Evolutionary conservation across 108 stramenopile genomes (phyloP).

Genomic region (Fistulifera pelliculosa): DNA sequence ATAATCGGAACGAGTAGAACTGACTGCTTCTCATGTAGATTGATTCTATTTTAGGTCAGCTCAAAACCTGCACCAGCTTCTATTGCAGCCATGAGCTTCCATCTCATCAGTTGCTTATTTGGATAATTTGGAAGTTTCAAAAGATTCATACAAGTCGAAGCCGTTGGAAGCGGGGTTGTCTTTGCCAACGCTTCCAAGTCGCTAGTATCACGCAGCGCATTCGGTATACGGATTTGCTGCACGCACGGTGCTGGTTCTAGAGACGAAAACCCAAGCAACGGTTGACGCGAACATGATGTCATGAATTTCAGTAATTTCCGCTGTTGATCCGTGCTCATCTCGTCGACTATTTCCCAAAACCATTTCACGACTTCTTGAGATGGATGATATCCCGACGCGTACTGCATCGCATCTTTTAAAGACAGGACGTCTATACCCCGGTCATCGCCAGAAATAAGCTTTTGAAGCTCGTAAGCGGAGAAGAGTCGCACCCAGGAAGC

Average conservation of each 20-base stretch:
- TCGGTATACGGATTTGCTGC: conserved; percentile 74
- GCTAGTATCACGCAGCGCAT: no score
- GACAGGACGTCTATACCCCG: conserved; percentile 84
- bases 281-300: conserved; percentile 92
- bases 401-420: conserved; percentile 66
- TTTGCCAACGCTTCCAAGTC: conserved; percentile 24
- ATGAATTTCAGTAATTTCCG: conserved; percentile 89
- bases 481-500: conserved; percentile 93
- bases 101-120: conserved; percentile 62
- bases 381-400: conserved; percentile 92
- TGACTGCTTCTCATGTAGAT: no score
- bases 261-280: conserved; percentile 87
- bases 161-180: conserved; percentile 77
- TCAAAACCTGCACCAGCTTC: conserved; percentile 96
- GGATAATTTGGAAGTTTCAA: conserved; percentile 95
- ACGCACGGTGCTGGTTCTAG: conserved; percentile 87
- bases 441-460: conserved; percentile 92
- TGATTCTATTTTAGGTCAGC: conserved; percentile 69
- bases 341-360: conserved; percentile 81
- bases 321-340: conserved; percentile 81
- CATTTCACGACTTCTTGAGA: conserved; percentile 87
- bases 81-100: conserved; percentile 94
- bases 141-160: conserved; percentile 95
- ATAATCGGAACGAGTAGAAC: no score
- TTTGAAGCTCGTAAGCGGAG: conserved; percentile 90